Evolutionary conservation across 2,329 filamentous ascomycete genomes (phyloP).

Genomic region (Sporothrix brasiliensis): DNA sequence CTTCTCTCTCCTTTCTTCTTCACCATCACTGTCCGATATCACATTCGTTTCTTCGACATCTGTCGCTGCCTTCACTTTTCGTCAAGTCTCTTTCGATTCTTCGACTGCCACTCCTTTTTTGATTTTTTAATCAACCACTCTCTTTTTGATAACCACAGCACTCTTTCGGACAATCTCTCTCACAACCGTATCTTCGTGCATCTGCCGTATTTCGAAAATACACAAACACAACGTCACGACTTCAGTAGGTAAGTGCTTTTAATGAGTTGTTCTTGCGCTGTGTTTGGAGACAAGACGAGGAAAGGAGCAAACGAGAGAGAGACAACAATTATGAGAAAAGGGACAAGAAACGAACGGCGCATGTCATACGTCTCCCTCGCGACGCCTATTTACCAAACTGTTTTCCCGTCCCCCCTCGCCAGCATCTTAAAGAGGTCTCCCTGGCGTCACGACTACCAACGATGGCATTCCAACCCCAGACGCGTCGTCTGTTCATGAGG

Average conservation of each 20-base stretch:
- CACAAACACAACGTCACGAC: constrained; percentile 16
- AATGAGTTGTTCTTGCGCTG: neutral
- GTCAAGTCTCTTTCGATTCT: constrained; percentile 22
- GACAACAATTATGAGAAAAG: constrained; percentile 3
- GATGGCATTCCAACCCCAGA: constrained; percentile 17
- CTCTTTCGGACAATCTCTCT: constrained; percentile 17
- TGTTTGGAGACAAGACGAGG: neutral
- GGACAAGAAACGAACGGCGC: neutral
- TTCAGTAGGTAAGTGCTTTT: constrained; percentile 1
- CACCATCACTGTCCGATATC: constrained; percentile 27
- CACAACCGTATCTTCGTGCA: constrained; percentile 17
- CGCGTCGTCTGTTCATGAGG: constrained; percentile 14
- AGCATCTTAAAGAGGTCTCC: neutral
- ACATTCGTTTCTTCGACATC: constrained; percentile 30
- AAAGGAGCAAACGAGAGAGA: neutral
- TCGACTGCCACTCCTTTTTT: constrained; percentile 29
- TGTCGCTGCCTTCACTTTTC: constrained; percentile 25
- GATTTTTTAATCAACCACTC: constrained; percentile 20
- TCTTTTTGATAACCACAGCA: constrained; percentile 11
- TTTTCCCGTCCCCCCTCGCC: neutral
- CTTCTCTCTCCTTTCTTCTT: neutral
- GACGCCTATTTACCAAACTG: neutral
- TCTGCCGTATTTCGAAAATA: neutral
- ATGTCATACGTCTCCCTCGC: constrained; percentile 5
- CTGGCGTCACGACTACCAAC: constrained; percentile 18